Conservation (phyloP, 2,329 filamentous ascomycete genomes). For the Alternaria ethzedia region DNA sequence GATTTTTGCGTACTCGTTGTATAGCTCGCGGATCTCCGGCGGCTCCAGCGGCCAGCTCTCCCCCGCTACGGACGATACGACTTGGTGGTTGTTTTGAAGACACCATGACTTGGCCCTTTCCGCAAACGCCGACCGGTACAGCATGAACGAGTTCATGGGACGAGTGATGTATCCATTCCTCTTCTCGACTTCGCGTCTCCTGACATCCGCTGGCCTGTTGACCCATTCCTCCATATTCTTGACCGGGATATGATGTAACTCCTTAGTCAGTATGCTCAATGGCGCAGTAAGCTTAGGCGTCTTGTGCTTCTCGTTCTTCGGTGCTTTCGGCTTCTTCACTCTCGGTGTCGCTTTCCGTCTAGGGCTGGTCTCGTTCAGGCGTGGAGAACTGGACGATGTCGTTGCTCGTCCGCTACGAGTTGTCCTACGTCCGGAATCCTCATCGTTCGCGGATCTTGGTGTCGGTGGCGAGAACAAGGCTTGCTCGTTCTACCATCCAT, state of each 20-base stretch:
- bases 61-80: slow-evolving; percentile 87
- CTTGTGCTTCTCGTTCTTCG: slow-evolving; percentile 53
- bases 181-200: slow-evolving; percentile 71
- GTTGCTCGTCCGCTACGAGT: slow-evolving; percentile 45
- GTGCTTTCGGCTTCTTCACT: slow-evolving; percentile 53
- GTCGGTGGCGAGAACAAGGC: slow-evolving; percentile 50
- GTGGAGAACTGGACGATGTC: slow-evolving; percentile 33
- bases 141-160: slow-evolving; percentile 98
- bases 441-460: slow-evolving; percentile 51
- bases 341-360: slow-evolving; percentile 42
- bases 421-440: slow-evolving; percentile 48
- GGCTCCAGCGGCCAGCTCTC: slow-evolving; percentile 85
- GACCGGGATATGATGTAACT: slow-evolving; percentile 67
- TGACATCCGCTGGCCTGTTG: slow-evolving; percentile 69
- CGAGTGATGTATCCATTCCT: slow-evolving; percentile 82
- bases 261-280: slow-evolving; percentile 72
- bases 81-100: slow-evolving; percentile 88
- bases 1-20: slow-evolving; percentile 77
- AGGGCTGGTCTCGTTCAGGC: slow-evolving; percentile 26
- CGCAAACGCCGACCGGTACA: slow-evolving; percentile 92
- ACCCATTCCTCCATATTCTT: slow-evolving; percentile 84
- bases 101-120: slow-evolving; percentile 84
- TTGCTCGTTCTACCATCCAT: slow-evolving; percentile 33
- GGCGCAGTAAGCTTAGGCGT: slow-evolving; percentile 68
- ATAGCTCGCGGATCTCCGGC: slow-evolving; percentile 73